phyloP scores from a whole-genome alignment of 305 asterid genomes.

The Fraxinus ornus region DNA sequence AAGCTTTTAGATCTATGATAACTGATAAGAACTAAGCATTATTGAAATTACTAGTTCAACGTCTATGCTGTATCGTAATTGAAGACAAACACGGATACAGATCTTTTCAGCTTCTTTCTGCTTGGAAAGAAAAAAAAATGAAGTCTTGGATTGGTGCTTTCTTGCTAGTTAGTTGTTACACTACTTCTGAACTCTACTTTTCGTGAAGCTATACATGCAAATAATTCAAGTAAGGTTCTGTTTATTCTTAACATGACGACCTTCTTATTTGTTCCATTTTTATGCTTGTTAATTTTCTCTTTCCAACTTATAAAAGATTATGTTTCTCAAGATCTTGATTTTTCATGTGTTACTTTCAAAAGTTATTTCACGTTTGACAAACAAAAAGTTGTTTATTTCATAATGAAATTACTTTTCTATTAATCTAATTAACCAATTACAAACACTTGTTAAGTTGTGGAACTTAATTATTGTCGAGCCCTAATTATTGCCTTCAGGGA shows the following conservation, averaged over 20 bases:
- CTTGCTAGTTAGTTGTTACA: not conserved
- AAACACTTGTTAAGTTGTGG: not conserved
- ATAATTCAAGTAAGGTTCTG: not conserved
- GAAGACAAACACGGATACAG: no score
- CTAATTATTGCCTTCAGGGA: no score
- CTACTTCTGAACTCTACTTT: not conserved
- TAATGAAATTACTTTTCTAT: not conserved
- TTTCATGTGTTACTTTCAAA: no score
- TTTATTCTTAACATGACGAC: not conserved
- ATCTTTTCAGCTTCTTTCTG: not conserved
- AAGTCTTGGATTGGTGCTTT: slow-evolving; percentile 10
- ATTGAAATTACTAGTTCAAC: no score
- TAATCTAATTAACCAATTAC: not conserved
- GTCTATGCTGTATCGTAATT: no score
- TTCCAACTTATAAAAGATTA: not conserved
- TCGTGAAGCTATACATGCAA: not conserved
- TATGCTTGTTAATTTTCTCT: no score
- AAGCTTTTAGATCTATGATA: no score
- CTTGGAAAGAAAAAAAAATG: not conserved
- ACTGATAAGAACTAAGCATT: no score
- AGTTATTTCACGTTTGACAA: no score
- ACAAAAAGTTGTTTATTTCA: no score
- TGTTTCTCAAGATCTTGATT: not conserved
- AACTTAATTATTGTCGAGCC: no score
- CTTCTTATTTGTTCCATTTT: no score